Conservation (phyloP, 139 green algal species). For the Ostreobium quekettii region DNA sequence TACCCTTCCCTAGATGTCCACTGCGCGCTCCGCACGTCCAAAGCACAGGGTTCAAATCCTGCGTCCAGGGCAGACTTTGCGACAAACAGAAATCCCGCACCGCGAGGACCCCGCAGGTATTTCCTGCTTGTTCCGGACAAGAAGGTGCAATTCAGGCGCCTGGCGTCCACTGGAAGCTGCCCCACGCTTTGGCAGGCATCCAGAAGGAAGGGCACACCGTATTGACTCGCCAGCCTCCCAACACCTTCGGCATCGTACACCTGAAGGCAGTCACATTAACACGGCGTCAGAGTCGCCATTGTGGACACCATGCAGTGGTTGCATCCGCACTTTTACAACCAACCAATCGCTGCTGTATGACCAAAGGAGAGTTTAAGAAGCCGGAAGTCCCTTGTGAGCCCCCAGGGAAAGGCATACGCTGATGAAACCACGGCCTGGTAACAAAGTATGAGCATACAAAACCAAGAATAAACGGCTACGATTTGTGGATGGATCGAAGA, state of each 20-base stretch:
- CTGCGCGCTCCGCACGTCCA: slow-evolving; percentile 44
- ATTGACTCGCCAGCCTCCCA: slow-evolving; percentile 27
- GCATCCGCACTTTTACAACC: too few species aligned
- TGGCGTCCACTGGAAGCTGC: slow-evolving; percentile 54
- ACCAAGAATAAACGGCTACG: too few species aligned
- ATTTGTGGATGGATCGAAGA: too few species aligned
- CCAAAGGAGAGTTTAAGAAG: too few species aligned
- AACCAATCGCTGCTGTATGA: too few species aligned
- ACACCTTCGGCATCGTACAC: slow-evolving; percentile 50
- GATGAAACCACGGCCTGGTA: too few species aligned
- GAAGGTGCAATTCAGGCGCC: slow-evolving; percentile 47
- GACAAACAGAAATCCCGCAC: slow-evolving; percentile 52
- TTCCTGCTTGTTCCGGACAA: slow-evolving; percentile 54
- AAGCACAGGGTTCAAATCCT: slow-evolving; percentile 36
- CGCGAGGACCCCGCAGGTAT: slow-evolving; percentile 51
- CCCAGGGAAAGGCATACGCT: too few species aligned
- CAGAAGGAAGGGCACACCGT: slow-evolving; percentile 49
- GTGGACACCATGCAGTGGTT: too few species aligned
- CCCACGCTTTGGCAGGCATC: slow-evolving; percentile 66
- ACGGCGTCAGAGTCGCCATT: too few species aligned
- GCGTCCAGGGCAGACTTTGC: slow-evolving; percentile 17
- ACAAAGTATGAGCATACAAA: too few species aligned
- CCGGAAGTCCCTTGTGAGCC: too few species aligned
- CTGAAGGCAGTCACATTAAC: slow-evolving; percentile 32
- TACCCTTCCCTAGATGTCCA: slow-evolving; percentile 35